Evolutionary conservation across 1,284 basidiomycete species (phyloP), one percentile per base, ranked within the genome.

Genomic region (Ceratobasidium sp.): DNA sequence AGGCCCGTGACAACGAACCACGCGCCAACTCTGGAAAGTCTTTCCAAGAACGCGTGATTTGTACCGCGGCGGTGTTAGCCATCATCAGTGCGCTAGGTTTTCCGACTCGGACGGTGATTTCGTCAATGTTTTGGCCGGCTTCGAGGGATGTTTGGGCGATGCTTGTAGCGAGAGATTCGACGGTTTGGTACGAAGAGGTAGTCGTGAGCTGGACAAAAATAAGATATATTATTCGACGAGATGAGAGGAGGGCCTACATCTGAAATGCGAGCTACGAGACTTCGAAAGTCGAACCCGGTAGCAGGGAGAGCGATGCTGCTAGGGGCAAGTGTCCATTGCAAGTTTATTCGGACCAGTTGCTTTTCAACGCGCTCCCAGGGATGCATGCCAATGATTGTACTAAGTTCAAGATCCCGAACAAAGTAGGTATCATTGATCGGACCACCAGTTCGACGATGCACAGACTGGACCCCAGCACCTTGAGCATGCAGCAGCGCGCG

Each of bases 81-180:
- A 91, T 92, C 57, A 92, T 89, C 33, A 96, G 86, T 0, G 95
- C 95, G 46, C 89, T 90, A 1, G 94, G 93, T 83, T 96, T 96
- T 14, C 91, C 89, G 8, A 92, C 88, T n/a, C 88, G 88, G 35
- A 96, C 87, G 0, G 87, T 89, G 8, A 92, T 87, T 23, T 82
- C 80, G 23, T 86, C 83, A 6, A 83, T 64, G 0, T 66, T 60
- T 48, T 46, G 60, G 38, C 62, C 78, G 65, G 60, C 14, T 75
- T 82, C 65, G 20, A 90, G 84, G 3, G 85, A 82, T 65, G 84
- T 81, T 57, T 87, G 84, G 0, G 93, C 90, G 18, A 93, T 87
- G 12, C 86, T 86, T 7, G 93, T 91, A 8, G 89, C 89, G 14
- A 96, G 86, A 0, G 92, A 89, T 83, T 97, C 94, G 71, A 96